phyloP scores from a whole-genome alignment of 371 early-diverging fungal genomes.

The Massospora cicadina region DNA sequence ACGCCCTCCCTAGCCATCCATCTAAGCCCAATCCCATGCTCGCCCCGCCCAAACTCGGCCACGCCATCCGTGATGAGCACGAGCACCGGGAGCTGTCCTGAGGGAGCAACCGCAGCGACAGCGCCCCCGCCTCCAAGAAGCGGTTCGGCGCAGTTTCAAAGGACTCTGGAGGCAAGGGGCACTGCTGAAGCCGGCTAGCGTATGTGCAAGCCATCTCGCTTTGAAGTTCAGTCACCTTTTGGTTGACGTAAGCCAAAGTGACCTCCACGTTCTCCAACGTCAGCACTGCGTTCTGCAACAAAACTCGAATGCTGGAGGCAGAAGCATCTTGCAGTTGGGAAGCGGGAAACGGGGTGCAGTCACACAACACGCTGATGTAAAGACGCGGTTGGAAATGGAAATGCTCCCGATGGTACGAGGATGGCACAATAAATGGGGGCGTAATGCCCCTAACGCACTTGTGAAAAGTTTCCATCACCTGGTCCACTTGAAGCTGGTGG shows the following conservation, averaged over 20 bases:
- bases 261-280: conserved; percentile 24
- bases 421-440: not conserved
- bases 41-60: conserved; percentile 24
- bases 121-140: conserved; percentile 42
- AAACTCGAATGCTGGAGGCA: conserved; percentile 39
- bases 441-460: conserved; percentile 1
- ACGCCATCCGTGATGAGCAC: conserved; percentile 77
- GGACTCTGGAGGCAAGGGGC: conserved; percentile 12
- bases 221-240: conserved; percentile 35
- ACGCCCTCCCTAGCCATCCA: conserved; percentile 41
- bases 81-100: conserved; percentile 38
- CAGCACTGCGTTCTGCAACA: conserved; percentile 40
- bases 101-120: conserved; percentile 48
- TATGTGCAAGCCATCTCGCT: conserved; percentile 27
- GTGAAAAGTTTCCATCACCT: not conserved
- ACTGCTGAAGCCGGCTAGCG: conserved; percentile 11
- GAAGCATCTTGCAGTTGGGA: conserved; percentile 31
- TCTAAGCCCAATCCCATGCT: conserved; percentile 22
- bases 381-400: conserved; percentile 14
- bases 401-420: not conserved
- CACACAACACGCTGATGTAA: conserved; percentile 53
- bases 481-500: not conserved
- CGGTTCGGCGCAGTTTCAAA: conserved; percentile 23
- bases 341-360: conserved; percentile 42
- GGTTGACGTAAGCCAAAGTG: conserved; percentile 29